Conservation (phyloP, 2,329 filamentous ascomycete genomes). For the Chaetomium sp. region DNA sequence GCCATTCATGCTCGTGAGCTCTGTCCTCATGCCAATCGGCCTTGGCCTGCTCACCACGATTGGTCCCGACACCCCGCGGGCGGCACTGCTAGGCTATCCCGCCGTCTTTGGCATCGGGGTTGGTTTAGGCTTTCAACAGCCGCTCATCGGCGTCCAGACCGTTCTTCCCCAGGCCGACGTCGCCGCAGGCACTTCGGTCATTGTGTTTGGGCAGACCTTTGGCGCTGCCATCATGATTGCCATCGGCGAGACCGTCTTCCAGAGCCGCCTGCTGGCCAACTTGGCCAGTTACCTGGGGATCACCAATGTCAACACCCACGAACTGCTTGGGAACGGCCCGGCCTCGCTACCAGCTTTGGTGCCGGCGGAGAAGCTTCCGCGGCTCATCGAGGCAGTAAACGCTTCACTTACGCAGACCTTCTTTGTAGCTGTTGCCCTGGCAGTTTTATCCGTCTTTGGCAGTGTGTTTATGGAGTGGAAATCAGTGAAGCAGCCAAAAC, state of each 20-base stretch:
- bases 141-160: constrained; percentile 36
- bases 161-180: constrained; percentile 35
- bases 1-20: constrained; percentile 31
- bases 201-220: constrained; percentile 34
- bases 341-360: constrained; percentile 18
- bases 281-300: constrained; percentile 14
- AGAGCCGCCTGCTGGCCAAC: constrained; percentile 31
- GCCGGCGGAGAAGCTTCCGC: constrained; percentile 13
- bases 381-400: constrained; percentile 30
- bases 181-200: constrained; percentile 34
- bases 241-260: constrained; percentile 37
- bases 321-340: constrained; percentile 25
- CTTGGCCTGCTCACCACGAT: constrained; percentile 35
- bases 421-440: constrained; percentile 31
- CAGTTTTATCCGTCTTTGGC: constrained; percentile 31
- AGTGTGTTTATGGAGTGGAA: constrained; percentile 36
- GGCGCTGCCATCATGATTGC: constrained; percentile 35
- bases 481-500: constrained; percentile 33
- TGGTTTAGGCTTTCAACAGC: constrained; percentile 36
- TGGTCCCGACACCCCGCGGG: constrained; percentile 24
- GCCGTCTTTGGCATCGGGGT: constrained; percentile 34
- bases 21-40: constrained; percentile 28
- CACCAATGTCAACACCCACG: constrained; percentile 14
- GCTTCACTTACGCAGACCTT: constrained; percentile 29
- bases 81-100: constrained; percentile 37